Base-by-base conservation (phyloP, 768 basidiomycete species). In the Macrolepiota albuminosa region DNA sequence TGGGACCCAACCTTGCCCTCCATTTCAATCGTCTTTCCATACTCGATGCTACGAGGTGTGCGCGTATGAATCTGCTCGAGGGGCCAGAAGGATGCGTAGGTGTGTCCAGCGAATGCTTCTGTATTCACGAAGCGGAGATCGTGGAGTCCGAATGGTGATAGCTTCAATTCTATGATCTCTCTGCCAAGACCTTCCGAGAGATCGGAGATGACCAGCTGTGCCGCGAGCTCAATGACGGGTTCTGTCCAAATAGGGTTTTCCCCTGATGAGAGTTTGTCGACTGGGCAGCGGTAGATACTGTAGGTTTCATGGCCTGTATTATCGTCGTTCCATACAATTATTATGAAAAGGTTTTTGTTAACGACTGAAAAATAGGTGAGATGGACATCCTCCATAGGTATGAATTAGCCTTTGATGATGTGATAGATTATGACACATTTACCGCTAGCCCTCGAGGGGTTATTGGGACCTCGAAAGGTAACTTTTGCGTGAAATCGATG, bases 1-100 rank as follows among this genome's bases (percentile, higher is more conserved):
- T 60, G 53, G 14, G 56, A 49, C 21, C 24, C 42, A 26, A 51
- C 40, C 11, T 29, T 43, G 7, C 62, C 59, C 10, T 60, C 45
- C 1, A 60, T 48, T 3, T 9, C n/a, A 9, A 48, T 53, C 26
- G 13, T 33, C n/a, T 42, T 24, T 14, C 21, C 31, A 36, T 24
- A 21, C 2, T 43, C 16, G 14, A 18, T 26, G 11, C 7, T 40
- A n/a, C 6, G 11, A 13, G 18, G 13, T 11, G n/a, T n/a, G n/a
- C 37, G 24, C 18, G 24, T 26, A 29, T 13, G 14, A 18, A 53
- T 39, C 8, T 39, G 24, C 51, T 53, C 51, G 2, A 53, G 24
- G 9, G 51, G 51, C 51, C 51, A 53, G 6, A 39, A 53, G 9
- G 36, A 39, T 53, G 51, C 51, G 24, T 26, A 53, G 51, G 24